Evolutionary conservation across 257 asterid species (phyloP), one percentile per base, ranked within the genome.

Genomic region (Ilex aquifolium): DNA sequence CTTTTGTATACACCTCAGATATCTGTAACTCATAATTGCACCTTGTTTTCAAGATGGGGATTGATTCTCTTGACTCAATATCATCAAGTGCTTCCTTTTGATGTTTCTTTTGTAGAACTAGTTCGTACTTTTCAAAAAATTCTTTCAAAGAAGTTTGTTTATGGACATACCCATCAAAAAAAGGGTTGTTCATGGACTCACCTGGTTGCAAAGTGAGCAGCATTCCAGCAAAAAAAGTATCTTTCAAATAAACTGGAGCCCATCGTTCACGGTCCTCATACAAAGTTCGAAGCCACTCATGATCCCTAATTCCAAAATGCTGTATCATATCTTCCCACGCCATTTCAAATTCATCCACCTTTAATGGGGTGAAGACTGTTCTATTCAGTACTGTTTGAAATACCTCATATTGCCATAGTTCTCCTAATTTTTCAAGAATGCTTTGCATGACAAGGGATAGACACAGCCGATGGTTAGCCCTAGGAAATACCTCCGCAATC

Each of bases 311-410:
- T 10, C 59, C 65, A 61, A 80, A 83, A 57, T 69, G 84, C 5
- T 69, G 76, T 57, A 70, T 60, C 88, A 80, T 83, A 65, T 77
- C 84, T 60, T 72, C 82, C 86, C 88, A 83, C 15, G 76, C 75
- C 62, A 64, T 63, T 73, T 80, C 88, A 50, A 83, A 83, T 66
- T 80, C 82, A 49, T 83, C 86, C 16, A 71, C 68, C 59, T 75
- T 83, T 61, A 62, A 60, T 7, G 82, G 72, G 53, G 30, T 55
- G 72, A 72, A 66, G 32, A 83, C 82, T 13, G 78, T 73, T 77
- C 77, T 67, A 51, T 68, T 73, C 58, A 80, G 65, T 55, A 80
- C 36, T 51, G 66, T 50, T 16, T 36, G 80, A 64, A 83, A 74
- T 17, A 69, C 29, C 63, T 69, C 82, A 0, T 69, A 55, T 13